Evolutionary conservation across 1,139 yeast genomes (phyloP).

Genomic region (Geotrichum australiense): DNA sequence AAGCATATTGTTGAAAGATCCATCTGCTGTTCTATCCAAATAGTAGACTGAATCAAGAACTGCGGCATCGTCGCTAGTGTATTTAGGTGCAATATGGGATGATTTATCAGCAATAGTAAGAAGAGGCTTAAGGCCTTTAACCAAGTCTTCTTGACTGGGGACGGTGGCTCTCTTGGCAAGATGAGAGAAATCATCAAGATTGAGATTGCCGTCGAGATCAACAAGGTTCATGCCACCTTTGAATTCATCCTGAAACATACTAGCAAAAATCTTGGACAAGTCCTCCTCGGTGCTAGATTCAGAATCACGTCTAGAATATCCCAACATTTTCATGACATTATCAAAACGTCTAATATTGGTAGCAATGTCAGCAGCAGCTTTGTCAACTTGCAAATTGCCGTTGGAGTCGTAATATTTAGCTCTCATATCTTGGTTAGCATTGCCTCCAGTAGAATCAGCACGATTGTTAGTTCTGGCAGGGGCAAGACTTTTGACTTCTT

Average conservation of each 20-base stretch:
- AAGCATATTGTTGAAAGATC: not conserved
- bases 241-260: too few relatives aligned
- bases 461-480: not conserved
- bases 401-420: conserved; percentile 3
- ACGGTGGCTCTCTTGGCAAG: conserved; percentile 4
- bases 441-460: not conserved
- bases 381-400: conserved; percentile 10
- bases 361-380: conserved; percentile 9
- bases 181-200: not conserved
- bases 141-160: conserved; percentile 10
- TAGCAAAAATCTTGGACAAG: too few relatives aligned
- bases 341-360: conserved; percentile 3
- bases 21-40: conserved; percentile 4
- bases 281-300: not conserved
- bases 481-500: not conserved
- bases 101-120: conserved; percentile 3
- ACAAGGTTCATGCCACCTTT: too few relatives aligned
- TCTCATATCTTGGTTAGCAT: not conserved
- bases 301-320: not conserved
- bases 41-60: conserved; percentile 8
- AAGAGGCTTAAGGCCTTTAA: conserved; percentile 9
- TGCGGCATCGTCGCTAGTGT: conserved; percentile 7
- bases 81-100: not conserved
- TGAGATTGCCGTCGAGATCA: conserved; percentile 3
- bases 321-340: not conserved